phyloP scores from a whole-genome alignment of 176 grass and related monocot species.

The Triticum aestivum region IWGSC_CS_RefSeq_v2.1 NC_057799.1:651141756-651142255 shows the following conservation, averaged over 20 bases:
- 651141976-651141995: too few relatives aligned
- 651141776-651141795: conserved; percentile 23
- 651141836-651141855: background rate
- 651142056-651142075: conserved; percentile 71
- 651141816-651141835: background rate
- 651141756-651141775: conserved; percentile 73
- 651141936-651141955: too few relatives aligned
- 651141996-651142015: too few relatives aligned
- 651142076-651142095: conserved; percentile 65
- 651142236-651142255: conserved; percentile 58
- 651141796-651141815: too few relatives aligned
- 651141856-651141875: conserved; percentile 43
- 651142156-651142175: too few relatives aligned
- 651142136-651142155: too few relatives aligned
- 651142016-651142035: too few relatives aligned
- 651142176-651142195: background rate
- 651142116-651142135: background rate
- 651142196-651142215: conserved; percentile 57
- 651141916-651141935: conserved; percentile 66
- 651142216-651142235: conserved; percentile 52
- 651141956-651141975: too few relatives aligned
- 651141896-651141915: conserved; percentile 72
- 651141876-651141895: conserved; percentile 59
- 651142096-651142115: conserved; percentile 50
- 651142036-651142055: conserved; percentile 41